Percentiles rank a stretch among this genome's conserved stretches.
phyloP scores from a whole-genome alignment of 441 rosid genomes.

The Bruguiera hainesii region DNA sequence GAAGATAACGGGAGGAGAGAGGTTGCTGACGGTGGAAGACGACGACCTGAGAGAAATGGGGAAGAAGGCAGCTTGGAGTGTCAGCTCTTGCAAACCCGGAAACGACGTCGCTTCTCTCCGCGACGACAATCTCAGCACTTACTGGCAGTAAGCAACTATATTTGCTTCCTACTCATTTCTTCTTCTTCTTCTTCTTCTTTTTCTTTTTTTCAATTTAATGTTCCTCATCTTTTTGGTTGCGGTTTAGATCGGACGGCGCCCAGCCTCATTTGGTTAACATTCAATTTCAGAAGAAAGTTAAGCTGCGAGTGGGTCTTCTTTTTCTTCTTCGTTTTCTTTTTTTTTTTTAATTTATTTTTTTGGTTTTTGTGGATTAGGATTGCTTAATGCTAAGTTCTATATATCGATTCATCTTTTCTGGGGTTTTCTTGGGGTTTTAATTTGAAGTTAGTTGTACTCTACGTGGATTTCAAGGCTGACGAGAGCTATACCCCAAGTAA shows the following conservation, averaged over 20 bases:
- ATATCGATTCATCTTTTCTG: background rate
- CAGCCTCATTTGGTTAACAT: constrained; percentile 92
- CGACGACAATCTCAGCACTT: constrained; percentile 80
- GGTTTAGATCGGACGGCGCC: constrained; percentile 83
- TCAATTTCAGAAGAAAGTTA: constrained; percentile 91
- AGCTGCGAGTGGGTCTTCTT: constrained; percentile 55
- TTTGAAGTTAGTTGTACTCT: constrained; percentile 61
- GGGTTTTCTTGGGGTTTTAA: constrained; percentile 9
- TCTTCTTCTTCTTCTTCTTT: background rate
- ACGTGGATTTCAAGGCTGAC: constrained; percentile 92
- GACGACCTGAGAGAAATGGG: constrained; percentile 93
- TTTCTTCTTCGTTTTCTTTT: background rate
- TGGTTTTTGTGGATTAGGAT: background rate
- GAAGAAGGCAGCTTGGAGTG: constrained; percentile 95
- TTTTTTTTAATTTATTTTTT: background rate
- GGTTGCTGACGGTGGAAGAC: constrained; percentile 44
- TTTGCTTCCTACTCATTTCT: background rate
- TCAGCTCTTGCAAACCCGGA: constrained; percentile 93
- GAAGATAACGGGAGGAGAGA: constrained; percentile 76
- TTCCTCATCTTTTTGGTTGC: background rate
- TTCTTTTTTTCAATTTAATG: background rate
- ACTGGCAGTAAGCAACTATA: constrained; percentile 64
- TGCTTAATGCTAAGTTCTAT: constrained; percentile 2
- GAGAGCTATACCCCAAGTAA: constrained; percentile 94
- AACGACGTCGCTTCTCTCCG: constrained; percentile 83